phyloP scores from a whole-genome alignment of 139 green algal species.

The Desmodesmus armatus region DNA sequence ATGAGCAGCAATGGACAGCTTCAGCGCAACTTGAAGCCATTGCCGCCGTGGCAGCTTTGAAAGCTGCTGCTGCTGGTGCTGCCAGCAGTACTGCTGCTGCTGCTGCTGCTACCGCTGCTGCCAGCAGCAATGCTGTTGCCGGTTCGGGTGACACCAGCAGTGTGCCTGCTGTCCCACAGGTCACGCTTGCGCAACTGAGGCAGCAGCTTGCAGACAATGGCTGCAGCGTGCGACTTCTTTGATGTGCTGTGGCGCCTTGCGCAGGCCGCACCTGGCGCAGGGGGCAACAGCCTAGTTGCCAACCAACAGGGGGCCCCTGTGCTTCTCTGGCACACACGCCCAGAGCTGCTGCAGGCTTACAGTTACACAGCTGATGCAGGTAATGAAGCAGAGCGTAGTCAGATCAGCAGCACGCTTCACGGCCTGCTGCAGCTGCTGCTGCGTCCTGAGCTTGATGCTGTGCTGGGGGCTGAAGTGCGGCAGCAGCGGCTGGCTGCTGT shows the following conservation, averaged over 20 bases:
- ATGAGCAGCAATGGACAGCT: neutral
- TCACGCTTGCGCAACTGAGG: neutral
- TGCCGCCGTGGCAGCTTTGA: too few species aligned
- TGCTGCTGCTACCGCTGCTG: neutral
- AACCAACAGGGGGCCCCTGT: neutral
- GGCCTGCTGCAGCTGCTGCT: neutral
- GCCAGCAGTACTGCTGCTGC: neutral
- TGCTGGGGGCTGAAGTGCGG: neutral
- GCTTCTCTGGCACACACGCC: neutral
- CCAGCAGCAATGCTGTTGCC: neutral
- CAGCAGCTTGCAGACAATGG: too few species aligned
- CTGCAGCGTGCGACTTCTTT: neutral
- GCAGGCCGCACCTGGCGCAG: too few species aligned
- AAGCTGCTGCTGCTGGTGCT: neutral
- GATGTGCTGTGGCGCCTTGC: neutral
- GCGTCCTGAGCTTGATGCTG: neutral
- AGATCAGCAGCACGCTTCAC: too few species aligned
- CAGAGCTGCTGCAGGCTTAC: neutral
- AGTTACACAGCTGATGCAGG: neutral
- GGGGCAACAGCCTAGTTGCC: neutral
- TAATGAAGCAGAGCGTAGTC: too few species aligned
- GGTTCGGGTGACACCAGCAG: neutral
- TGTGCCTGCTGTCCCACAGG: neutral
- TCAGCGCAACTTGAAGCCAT: neutral
- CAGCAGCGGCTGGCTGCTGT: too few species aligned